Base-by-base conservation (phyloP, 2,329 filamentous ascomycete genomes). In the Phaeosphaeriaceae sp. region DNA sequence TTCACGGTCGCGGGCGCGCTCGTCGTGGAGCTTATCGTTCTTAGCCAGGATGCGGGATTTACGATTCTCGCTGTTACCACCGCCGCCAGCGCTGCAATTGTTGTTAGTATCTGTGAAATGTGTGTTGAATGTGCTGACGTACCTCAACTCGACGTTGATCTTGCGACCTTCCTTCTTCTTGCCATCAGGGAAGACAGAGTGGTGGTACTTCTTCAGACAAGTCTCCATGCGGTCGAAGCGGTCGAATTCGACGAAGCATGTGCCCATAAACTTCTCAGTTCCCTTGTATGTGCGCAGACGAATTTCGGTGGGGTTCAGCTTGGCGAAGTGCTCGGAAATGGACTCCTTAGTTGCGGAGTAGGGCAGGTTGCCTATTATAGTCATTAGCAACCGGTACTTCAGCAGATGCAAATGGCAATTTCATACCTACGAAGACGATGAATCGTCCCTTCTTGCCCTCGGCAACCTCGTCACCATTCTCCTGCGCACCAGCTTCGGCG, bases 71-170 rank as follows among this genome's bases (percentile, higher is more conserved):
- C 88, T 92, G 77, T 93, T 96, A 61, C 89, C 90, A 60, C 94
- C 94, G 43, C 94, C 94, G 52, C 94, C 94, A 59, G 91, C 94
- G 67, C 90, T 92, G 30, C 46, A 26, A 24, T 19, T 9, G 21
- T 0, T 26, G 63, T 60, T 49, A 59, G 23, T 26, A 15, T 8
- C 13, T 35, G 2, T n/a, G n/a, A 8, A 15, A 35, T 21, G 11
- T 13, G 35, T 17, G 13, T n/a, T n/a, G 13, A 40, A n/a, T n/a
- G 8, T 40, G 35, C 4, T n/a, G 17, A 40, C 35, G n/a, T 79
- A 93, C 86, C 93, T 97, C 66, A 98, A 80, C 80, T 97, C 94
- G 24, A 97, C 91, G 75, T 97, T 97, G 71, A 98, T 96, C 79
- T 89, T 91, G 69, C 94, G 84, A 52, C 88, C 81, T 17, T 63